Evolutionary conservation across 208 protist genomes (phyloP).

Genomic region (Herpetomonas muscarum): DNA sequence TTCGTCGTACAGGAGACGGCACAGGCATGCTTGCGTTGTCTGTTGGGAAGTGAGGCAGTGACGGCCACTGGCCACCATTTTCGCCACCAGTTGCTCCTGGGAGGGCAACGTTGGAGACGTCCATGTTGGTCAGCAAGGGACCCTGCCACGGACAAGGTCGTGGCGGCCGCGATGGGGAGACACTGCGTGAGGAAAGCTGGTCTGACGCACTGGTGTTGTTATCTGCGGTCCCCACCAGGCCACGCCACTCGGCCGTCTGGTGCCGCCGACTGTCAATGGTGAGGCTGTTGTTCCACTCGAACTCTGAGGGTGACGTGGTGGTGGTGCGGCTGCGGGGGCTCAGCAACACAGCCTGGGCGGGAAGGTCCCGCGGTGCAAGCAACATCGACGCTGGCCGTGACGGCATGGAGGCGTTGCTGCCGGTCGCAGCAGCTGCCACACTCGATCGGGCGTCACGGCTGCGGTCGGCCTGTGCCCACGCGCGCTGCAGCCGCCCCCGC

Average conservation of each 20-base stretch:
- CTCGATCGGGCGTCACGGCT: slow-evolving; percentile 25
- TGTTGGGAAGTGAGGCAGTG: too few relatives aligned
- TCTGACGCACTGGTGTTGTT: background rate
- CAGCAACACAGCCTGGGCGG: background rate
- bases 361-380: background rate
- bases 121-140: background rate
- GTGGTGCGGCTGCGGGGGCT: slow-evolving; percentile 3
- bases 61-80: too few relatives aligned
- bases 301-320: too few relatives aligned
- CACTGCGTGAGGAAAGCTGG: background rate
- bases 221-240: too few relatives aligned
- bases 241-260: too few relatives aligned
- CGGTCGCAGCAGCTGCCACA: background rate
- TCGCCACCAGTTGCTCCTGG: too few relatives aligned
- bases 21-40: too few relatives aligned
- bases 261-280: too few relatives aligned
- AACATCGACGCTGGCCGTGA: background rate
- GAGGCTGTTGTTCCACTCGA: too few relatives aligned
- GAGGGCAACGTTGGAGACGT: background rate
- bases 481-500: slow-evolving; percentile 41
- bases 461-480: slow-evolving; percentile 54
- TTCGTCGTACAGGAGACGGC: too few relatives aligned
- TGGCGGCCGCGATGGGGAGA: background rate
- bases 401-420: background rate
- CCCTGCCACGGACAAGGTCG: background rate